Evolutionary conservation across 306 rosid species (phyloP), one percentile per base, ranked within the genome.

Genomic region (Cicer judaicum): DNA sequence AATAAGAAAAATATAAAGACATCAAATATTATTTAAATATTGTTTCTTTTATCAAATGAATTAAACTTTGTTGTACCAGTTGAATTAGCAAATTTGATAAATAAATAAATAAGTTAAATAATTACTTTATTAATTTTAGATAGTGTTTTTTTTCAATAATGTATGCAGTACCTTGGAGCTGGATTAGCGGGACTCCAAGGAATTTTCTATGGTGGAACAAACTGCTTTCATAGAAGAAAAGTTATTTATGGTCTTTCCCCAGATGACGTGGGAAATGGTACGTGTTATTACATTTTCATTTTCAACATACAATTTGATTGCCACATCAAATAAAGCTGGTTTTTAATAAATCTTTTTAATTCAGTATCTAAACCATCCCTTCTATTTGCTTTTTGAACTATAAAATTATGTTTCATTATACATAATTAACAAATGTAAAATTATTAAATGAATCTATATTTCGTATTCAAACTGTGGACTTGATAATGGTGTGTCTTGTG

Each of bases 171-270:
- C 73, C 0, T 44, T 14, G 76, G 1, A 4, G 13, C 34, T 1
- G 97, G 98, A 61, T 0, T 86, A 41, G 73, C 67, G 4, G 96
- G 91, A 48, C 49, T 89, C 7, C 97, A 90, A 84, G 97, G 92
- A 67, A 65, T 78, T 1, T 8, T 73, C 16, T 85, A 87, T 14
- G 50, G 3, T 0, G 93, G 97, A 78, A 89, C 93, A 8, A 84
- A 87, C 18, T 86, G 92, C 59, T 47, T 91, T 43, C 90, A 85
- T 46, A 84, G 89, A 80, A 81, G 91, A 47, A 88, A 87, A 77
- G 85, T 88, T 60, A 85, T 93, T 7, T 93, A 89, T 53, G 95
- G 91, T 47, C 66, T 84, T 43, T 83, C 72, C 24, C 91, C 93
- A 0, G 6, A 60, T 15, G 18, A 73, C 7, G 7, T 61, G 1